Evolutionary conservation across 305 asterid genomes (phyloP).

Genomic region (Solanum hybrid): DNA sequence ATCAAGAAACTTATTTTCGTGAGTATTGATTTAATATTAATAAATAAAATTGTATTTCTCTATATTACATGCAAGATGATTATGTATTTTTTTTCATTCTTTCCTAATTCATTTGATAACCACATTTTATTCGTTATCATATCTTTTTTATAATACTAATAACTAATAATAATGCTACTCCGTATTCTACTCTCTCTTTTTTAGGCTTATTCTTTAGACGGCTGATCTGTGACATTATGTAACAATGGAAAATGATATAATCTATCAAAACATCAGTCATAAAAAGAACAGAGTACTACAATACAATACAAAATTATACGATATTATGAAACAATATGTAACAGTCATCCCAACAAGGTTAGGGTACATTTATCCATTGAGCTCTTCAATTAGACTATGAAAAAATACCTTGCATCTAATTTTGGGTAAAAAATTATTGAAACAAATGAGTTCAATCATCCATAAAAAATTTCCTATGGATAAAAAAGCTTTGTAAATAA

Average conservation of each 20-base stretch:
- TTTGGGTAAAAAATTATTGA: neutral
- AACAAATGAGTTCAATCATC: neutral
- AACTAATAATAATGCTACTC: neutral
- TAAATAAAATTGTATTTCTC: no score
- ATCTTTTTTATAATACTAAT: neutral
- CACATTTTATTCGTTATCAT: neutral
- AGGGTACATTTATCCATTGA: neutral
- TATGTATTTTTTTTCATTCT: neutral
- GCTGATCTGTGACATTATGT: neutral
- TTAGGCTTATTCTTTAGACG: neutral
- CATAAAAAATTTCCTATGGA: neutral
- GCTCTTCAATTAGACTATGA: neutral
- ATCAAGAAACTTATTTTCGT: neutral
- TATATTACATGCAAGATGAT: neutral
- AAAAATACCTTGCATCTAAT: neutral
- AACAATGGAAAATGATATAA: neutral
- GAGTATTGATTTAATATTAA: neutral
- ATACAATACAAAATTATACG: neutral
- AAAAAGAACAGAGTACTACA: neutral
- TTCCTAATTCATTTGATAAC: neutral
- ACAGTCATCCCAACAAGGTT: neutral
- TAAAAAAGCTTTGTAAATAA: slow-evolving; percentile 47
- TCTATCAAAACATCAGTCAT: neutral
- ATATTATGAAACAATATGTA: neutral
- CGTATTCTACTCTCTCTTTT: neutral